phyloP scores from a whole-genome alignment of 768 basidiomycete species.

The Rhizopogon rudus region DNA sequence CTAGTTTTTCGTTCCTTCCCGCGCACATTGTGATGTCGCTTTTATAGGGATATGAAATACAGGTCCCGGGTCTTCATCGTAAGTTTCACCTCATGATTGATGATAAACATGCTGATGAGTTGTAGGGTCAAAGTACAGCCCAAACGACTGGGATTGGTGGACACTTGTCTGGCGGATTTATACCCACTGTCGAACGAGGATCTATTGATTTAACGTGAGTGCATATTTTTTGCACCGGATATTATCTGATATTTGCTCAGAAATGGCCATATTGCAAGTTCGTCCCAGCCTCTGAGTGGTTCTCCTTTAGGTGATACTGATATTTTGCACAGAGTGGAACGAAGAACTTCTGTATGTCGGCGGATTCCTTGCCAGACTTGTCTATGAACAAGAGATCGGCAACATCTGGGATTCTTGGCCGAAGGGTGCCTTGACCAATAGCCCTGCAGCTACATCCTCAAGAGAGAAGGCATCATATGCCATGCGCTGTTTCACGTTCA shows the following conservation, averaged over 20 bases:
- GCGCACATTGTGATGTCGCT: constrained; percentile 1
- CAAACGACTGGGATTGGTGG: constrained; percentile 80
- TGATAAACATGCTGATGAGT: not conserved
- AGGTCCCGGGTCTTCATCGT: constrained; percentile 78
- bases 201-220: constrained; percentile 81
- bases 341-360: constrained; percentile 79
- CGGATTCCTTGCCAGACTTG: constrained; percentile 73
- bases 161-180: constrained; percentile 75
- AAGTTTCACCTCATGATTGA: not conserved
- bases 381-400: constrained; percentile 79
- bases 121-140: constrained; percentile 77
- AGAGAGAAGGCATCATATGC: constrained; percentile 51
- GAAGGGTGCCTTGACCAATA: not conserved
- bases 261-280: constrained; percentile 80
- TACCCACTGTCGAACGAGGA: constrained; percentile 94
- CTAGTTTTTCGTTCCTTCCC: not conserved
- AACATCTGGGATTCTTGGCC: constrained; percentile 37
- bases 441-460: not conserved
- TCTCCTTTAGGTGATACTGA: not conserved
- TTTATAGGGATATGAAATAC: constrained; percentile 37
- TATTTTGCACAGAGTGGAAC: constrained; percentile 66
- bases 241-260: constrained; percentile 29
- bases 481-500: constrained; percentile 85
- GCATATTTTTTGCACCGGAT: not conserved
- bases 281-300: constrained; percentile 14